A percentile compares a stretch with the other conserved stretches of the same genome.
Conservation (phyloP, 2,329 filamentous ascomycete species). For the Escovopsis sp. region DNA sequence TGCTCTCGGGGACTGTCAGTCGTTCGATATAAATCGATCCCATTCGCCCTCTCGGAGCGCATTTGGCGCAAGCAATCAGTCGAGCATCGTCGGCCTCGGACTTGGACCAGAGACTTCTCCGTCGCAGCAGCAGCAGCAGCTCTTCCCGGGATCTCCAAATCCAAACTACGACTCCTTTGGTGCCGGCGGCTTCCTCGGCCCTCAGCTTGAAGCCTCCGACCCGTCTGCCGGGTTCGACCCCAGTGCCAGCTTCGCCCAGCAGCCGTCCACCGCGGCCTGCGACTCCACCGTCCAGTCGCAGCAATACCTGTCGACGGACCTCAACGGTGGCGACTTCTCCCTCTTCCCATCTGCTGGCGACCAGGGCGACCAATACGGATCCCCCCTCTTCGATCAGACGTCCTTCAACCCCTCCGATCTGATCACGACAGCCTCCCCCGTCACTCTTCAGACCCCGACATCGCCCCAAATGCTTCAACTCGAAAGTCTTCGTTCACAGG, state of each 20-base stretch:
- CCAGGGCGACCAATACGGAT: slow-evolving; percentile 42
- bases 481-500: slow-evolving; percentile 38
- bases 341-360: slow-evolving; percentile 44
- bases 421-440: slow-evolving; percentile 39
- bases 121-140: slow-evolving; percentile 22
- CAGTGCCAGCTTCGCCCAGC: slow-evolving; percentile 30
- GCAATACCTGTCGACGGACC: slow-evolving; percentile 35
- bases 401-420: slow-evolving; percentile 32
- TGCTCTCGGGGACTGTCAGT: slow-evolving; percentile 32
- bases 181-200: slow-evolving; percentile 34
- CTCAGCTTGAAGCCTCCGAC: slow-evolving; percentile 25
- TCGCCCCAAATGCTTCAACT: slow-evolving; percentile 40
- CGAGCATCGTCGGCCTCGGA: slow-evolving; percentile 25
- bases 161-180: slow-evolving; percentile 30
- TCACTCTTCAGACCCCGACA: slow-evolving; percentile 40
- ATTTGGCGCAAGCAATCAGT: slow-evolving; percentile 29
- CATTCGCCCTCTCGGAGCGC: slow-evolving; percentile 49
- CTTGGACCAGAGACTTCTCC: slow-evolving; percentile 46
- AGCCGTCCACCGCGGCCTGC: slow-evolving; percentile 20
- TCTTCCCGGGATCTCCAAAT: slow-evolving; percentile 13
- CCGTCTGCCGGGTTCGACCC: slow-evolving; percentile 25
- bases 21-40: slow-evolving; percentile 51
- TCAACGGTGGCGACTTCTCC: slow-evolving; percentile 44
- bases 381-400: slow-evolving; percentile 42
- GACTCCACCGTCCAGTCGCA: slow-evolving; percentile 27